Base-by-base conservation (phyloP, 495 filamentous ascomycete genomes). In the Aspergillus carlsbadensis region DNA sequence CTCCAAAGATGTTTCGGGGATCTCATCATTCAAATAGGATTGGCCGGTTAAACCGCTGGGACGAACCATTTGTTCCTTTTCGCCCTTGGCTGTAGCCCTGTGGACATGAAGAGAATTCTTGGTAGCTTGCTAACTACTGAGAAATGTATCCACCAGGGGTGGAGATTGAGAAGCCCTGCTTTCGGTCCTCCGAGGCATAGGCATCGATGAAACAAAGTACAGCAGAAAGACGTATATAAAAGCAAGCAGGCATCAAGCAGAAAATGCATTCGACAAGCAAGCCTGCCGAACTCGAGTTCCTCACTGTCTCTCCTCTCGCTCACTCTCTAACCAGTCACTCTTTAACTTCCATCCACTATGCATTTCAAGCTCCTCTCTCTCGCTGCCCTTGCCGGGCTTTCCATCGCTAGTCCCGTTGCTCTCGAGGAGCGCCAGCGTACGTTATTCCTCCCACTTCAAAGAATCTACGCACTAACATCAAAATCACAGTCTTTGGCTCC, bases 361-460 rank as follows among this genome's bases (percentile, higher is more conserved):
- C 52, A 58, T 5, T 42, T 62, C 51, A 52, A 41, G 14, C 33
- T 50, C 14, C 14, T 57, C 7, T 20, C 48, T 5, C 26, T 46
- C n/a, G 45, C 31, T 40, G 40, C 57, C 11, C 43, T 68, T 31
- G 68, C 56, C 13, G 58, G 50, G 26, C 44, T 60, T 17, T 47
- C 59, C 15, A 56, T 53, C 22, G 65, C 69, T 24, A 55, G 39
- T 2, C 65, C 70, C 20, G 51, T 72, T 22, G 58, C 53, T 14
- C 42, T 71, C 17, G 65, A 67, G 33, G 56, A 62, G 35, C 62
- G 59, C 35, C 62, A 65, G 46, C 26, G 52, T 57, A 59, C 54
- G 53, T 63, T 63, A 31, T 65, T 54, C 8, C 71, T 66, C 6
- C 65, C 61, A 5, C 13, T 20, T 45, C 13, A 1, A 48, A 36